Conservation (phyloP, 345 rosid species). For the Arabis hirsuta region DNA sequence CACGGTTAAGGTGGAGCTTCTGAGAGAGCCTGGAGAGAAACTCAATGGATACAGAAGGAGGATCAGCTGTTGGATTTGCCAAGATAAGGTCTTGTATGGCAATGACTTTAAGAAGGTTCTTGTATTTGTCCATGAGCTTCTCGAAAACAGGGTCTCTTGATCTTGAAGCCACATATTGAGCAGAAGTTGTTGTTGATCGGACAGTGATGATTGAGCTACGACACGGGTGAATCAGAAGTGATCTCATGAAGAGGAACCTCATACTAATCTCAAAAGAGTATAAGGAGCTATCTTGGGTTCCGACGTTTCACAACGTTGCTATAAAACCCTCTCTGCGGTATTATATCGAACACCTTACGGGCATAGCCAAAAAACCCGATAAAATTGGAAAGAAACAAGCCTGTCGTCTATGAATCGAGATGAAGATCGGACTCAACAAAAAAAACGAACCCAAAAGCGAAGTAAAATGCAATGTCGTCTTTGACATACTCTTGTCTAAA, state of each 20-base stretch:
- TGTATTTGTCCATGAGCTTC: slow-evolving; percentile 89
- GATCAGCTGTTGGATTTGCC: slow-evolving; percentile 57
- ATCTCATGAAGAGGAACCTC: slow-evolving; percentile 35
- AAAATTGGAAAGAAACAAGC: too few relatives aligned
- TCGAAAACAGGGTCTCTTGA: slow-evolving; percentile 80
- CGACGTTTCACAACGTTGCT: background rate
- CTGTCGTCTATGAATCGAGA: background rate
- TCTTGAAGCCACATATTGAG: slow-evolving; percentile 73
- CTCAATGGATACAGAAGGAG: slow-evolving; percentile 71
- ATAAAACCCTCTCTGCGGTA: slow-evolving; percentile 21
- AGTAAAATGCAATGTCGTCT: background rate
- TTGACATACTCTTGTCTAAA: background rate
- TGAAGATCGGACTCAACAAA: background rate
- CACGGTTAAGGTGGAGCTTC: slow-evolving; percentile 82
- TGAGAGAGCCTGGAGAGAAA: slow-evolving; percentile 85
- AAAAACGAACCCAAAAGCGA: background rate
- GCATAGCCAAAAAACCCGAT: background rate
- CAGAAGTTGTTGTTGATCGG: slow-evolving; percentile 73
- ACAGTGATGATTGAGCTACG: slow-evolving; percentile 30
- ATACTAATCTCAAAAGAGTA: slow-evolving; percentile 19
- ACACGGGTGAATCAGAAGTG: slow-evolving; percentile 27
- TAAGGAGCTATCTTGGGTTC: background rate
- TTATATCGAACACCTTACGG: slow-evolving; percentile 39
- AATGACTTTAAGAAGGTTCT: slow-evolving; percentile 72
- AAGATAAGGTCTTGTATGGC: slow-evolving; percentile 81